phyloP scores from a whole-genome alignment of 768 basidiomycete species.

The Brasilioporus rufonigricans region DNA sequence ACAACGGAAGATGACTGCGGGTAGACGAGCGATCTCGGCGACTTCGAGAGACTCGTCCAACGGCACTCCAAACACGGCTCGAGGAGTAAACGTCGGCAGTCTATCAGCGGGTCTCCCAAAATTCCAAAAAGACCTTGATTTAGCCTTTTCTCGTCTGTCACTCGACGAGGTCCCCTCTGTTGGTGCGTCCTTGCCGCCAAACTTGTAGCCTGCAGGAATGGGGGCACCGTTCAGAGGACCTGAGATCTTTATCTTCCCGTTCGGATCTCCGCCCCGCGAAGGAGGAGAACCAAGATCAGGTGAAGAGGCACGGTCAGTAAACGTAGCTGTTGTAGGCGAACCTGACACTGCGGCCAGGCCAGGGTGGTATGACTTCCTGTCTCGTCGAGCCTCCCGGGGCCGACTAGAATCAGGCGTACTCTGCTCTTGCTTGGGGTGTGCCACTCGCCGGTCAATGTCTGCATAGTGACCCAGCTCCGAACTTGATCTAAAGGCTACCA shows the following conservation, averaged over 20 bases:
- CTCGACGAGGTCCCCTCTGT: conserved; percentile 40
- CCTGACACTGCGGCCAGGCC: conserved; percentile 47
- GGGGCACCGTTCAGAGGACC: conserved; percentile 82
- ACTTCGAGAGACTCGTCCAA: conserved; percentile 87
- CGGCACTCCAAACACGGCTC: conserved; percentile 87
- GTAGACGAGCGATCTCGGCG: conserved; percentile 85
- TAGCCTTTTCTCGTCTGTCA: conserved; percentile 88
- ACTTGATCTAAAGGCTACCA: conserved; percentile 53
- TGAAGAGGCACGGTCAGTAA: conserved; percentile 37
- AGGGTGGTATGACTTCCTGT: conserved; percentile 67
- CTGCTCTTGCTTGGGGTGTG: conserved; percentile 37
- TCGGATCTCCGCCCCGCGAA: conserved; percentile 48
- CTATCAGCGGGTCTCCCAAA: conserved; percentile 68
- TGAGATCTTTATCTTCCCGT: conserved; percentile 81
- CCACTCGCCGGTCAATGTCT: conserved; percentile 48
- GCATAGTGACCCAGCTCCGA: conserved; percentile 83
- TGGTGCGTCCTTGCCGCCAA: conserved; percentile 70
- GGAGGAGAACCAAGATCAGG: conserved; percentile 54
- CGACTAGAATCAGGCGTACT: conserved; percentile 57
- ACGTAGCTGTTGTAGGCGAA: conserved; percentile 40
- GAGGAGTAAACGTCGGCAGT: conserved; percentile 41
- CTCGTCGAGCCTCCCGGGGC: conserved; percentile 45
- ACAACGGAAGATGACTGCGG: conserved; percentile 92
- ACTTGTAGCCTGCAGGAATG: conserved; percentile 88
- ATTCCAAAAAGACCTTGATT: conserved; percentile 91